phyloP scores from a whole-genome alignment of 1,139 yeast species.

The Lodderomyces metapsilosis region DNA sequence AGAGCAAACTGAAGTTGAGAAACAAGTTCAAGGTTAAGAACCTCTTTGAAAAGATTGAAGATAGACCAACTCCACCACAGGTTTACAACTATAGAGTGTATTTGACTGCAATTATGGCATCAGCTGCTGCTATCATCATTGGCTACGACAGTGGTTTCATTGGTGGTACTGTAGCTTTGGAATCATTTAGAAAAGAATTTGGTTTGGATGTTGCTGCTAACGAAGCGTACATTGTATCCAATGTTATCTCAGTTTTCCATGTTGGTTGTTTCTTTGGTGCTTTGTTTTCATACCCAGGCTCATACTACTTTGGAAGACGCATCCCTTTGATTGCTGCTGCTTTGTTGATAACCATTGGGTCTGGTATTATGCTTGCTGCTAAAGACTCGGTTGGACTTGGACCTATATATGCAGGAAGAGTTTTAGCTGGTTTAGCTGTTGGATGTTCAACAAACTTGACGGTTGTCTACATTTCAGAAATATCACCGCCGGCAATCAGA shows the following conservation, averaged over 20 bases:
- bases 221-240: constrained; percentile 28
- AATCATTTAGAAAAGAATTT: constrained; percentile 36
- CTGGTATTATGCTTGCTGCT: constrained; percentile 42
- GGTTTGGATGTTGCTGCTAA: constrained; percentile 28
- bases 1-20: background rate
- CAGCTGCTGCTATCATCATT: constrained; percentile 37
- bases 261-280: constrained; percentile 48
- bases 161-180: constrained; percentile 42
- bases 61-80: constrained; percentile 38
- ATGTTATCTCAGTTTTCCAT: constrained; percentile 43
- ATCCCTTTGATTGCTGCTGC: constrained; percentile 36
- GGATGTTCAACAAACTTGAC: constrained; percentile 43
- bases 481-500: constrained; percentile 41
- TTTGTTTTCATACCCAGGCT: constrained; percentile 37
- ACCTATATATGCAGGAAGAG: constrained; percentile 44
- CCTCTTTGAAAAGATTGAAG: constrained; percentile 35
- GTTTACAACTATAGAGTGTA: constrained; percentile 39
- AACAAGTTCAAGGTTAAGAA: constrained; percentile 20
- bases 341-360: constrained; percentile 34
- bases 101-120: constrained; percentile 38
- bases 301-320: constrained; percentile 37
- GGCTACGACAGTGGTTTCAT: constrained; percentile 47
- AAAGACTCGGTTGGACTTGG: constrained; percentile 28
- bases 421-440: constrained; percentile 39
- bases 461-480: constrained; percentile 42